A percentile compares a stretch with the other conserved stretches of the same genome.
phyloP scores from a whole-genome alignment of 768 basidiomycete species.

The Amanita rimosa region DNA sequence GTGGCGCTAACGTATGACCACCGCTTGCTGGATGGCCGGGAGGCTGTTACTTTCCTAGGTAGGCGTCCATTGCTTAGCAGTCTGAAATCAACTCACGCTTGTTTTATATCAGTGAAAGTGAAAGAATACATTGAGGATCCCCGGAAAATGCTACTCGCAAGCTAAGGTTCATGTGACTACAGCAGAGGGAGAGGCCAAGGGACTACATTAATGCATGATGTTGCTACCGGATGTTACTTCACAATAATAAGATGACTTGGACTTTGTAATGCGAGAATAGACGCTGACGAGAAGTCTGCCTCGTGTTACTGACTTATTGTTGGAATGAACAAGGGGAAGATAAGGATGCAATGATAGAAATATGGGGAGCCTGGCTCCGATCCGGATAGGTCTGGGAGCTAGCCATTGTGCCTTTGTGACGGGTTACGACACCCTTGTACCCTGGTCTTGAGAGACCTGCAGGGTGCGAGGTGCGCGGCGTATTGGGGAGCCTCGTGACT shows the following conservation, averaged over 20 bases:
- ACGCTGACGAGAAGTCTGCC: background rate
- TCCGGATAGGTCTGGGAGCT: background rate
- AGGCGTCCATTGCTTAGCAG: conserved; percentile 17
- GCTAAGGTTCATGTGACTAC: background rate
- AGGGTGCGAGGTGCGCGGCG: background rate
- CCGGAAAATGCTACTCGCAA: conserved; percentile 72
- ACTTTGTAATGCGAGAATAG: background rate
- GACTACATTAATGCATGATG: background rate
- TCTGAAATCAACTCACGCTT: background rate
- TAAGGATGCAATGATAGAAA: background rate
- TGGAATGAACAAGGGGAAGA: background rate
- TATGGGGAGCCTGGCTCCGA: background rate
- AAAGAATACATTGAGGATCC: conserved; percentile 94
- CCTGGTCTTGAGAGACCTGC: background rate
- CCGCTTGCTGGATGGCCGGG: conserved; percentile 88
- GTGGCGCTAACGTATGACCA: conserved; percentile 94
- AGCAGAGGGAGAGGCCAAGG: background rate
- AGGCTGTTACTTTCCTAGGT: conserved; percentile 98
- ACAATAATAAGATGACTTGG: no score
- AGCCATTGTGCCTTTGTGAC: background rate
- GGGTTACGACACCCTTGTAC: conserved; percentile 1
- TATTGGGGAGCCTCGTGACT: conserved; percentile 1
- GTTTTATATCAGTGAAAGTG: conserved; percentile 53
- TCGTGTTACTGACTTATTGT: background rate
- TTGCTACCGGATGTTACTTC: background rate